Conservation (phyloP, 495 filamentous ascomycete genomes). For the Parathielavia appendiculata region DNA sequence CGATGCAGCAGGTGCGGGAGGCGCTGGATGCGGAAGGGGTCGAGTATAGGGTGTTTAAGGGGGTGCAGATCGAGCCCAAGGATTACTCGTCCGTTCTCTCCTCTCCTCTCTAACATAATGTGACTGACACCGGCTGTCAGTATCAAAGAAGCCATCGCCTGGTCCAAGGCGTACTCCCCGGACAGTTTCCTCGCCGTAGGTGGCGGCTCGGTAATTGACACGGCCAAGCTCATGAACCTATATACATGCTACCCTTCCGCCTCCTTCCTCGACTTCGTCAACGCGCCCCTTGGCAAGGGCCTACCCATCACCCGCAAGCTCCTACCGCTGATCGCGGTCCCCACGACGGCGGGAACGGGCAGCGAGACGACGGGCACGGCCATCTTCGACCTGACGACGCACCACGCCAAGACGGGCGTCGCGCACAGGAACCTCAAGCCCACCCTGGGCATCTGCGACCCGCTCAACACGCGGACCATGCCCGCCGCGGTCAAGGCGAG, state of each 20-base stretch:
- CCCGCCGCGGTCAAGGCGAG: conserved; percentile 82
- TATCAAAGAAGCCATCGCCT: conserved; percentile 80
- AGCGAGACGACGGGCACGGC: conserved; percentile 95
- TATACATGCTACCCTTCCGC: conserved; percentile 84
- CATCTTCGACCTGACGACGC: conserved; percentile 89
- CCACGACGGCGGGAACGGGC: conserved; percentile 92
- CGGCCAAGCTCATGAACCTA: conserved; percentile 96
- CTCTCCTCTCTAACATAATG: neutral
- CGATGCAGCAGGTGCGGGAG: conserved; percentile 79
- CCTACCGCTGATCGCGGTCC: conserved; percentile 81
- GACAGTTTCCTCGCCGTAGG: conserved; percentile 93
- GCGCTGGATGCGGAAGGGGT: conserved; percentile 71
- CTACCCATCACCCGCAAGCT: conserved; percentile 74
- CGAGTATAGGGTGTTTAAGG: conserved; percentile 72
- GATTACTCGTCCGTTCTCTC: conserved; percentile 66
- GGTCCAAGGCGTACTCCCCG: conserved; percentile 68
- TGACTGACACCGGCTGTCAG: conserved; percentile 36
- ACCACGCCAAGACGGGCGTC: conserved; percentile 89
- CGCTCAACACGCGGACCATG: conserved; percentile 92
- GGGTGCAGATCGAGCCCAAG: conserved; percentile 81
- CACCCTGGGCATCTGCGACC: conserved; percentile 92
- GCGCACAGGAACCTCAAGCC: conserved; percentile 93
- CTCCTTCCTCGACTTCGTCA: conserved; percentile 94
- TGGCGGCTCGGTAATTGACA: conserved; percentile 87
- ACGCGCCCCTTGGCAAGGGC: conserved; percentile 87